phyloP scores from a whole-genome alignment of 495 filamentous ascomycete genomes.

The Collariella sp. region DNA sequence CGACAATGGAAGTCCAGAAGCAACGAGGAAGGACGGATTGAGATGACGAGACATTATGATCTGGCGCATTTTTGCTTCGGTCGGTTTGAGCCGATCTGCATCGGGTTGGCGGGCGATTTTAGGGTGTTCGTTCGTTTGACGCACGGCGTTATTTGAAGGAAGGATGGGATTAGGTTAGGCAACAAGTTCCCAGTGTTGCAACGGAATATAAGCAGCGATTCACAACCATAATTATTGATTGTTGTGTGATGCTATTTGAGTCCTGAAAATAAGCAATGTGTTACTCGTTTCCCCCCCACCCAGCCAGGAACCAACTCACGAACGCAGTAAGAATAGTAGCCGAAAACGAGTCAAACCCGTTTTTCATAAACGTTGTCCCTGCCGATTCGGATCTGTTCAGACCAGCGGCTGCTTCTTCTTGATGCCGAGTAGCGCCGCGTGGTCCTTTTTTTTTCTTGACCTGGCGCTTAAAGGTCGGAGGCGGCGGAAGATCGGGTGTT shows the following conservation, averaged over 20 bases:
- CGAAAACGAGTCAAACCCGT: neutral
- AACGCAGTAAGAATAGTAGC: neutral
- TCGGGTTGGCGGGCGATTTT: neutral
- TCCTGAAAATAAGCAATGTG: neutral
- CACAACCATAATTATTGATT: neutral
- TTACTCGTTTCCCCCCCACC: neutral
- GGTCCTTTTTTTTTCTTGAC: slow-evolving; percentile 81
- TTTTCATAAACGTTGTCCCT: neutral
- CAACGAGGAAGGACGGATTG: neutral
- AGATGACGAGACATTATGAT: neutral
- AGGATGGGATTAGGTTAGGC: neutral
- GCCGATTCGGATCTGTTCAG: neutral
- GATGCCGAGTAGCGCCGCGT: slow-evolving; percentile 65
- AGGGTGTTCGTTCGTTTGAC: neutral
- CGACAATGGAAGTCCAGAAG: neutral
- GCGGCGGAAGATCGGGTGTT: slow-evolving; percentile 32
- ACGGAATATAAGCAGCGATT: neutral
- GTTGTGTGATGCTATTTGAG: neutral
- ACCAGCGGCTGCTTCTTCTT: slow-evolving; percentile 65
- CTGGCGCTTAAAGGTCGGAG: slow-evolving; percentile 66
- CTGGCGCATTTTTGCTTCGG: neutral
- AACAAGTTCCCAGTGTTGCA: neutral
- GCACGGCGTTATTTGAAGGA: slow-evolving; percentile 14
- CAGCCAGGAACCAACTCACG: slow-evolving; percentile 1
- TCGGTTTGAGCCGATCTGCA: neutral